A percentile compares a stretch with the other conserved stretches of the same genome.
These are phyloP conservation scores for Gentiana straminea DNA, from an alignment of 257 asterid genomes.

Conservation along the genomic window DNA sequence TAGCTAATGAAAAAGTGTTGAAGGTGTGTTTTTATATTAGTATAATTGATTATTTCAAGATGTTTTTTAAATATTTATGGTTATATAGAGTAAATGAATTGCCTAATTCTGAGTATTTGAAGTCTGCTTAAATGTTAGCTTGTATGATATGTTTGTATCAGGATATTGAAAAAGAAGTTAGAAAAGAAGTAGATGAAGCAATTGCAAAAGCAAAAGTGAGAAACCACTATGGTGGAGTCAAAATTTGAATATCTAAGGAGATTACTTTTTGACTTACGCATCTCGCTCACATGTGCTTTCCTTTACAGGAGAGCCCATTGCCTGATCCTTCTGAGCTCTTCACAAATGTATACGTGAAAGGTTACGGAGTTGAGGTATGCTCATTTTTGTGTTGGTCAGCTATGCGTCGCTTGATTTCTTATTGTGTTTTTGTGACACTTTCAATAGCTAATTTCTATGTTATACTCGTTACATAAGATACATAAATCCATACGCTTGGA, in stretches of 20 bases:
- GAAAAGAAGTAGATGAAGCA: conserved; percentile 90
- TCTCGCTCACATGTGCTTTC: conserved; percentile 1
- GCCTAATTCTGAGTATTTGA: background rate
- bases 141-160: conserved; percentile 15
- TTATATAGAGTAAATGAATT: too few relatives aligned
- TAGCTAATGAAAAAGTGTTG: conserved; percentile 80
- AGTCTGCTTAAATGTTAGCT: conserved; percentile 3
- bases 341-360: conserved; percentile 72
- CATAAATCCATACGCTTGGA: too few relatives aligned
- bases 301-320: conserved; percentile 76
- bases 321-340: conserved; percentile 97
- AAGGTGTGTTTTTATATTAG: conserved; percentile 37
- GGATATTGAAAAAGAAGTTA: conserved; percentile 82
- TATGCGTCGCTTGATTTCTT: too few relatives aligned
- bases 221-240: conserved; percentile 2
- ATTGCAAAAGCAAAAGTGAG: conserved; percentile 94
- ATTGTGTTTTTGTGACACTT: too few relatives aligned
- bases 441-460: too few relatives aligned
- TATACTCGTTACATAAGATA: too few relatives aligned
- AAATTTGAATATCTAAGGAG: background rate
- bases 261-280: background rate
- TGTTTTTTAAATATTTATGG: background rate
- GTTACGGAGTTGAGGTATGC: conserved; percentile 81
- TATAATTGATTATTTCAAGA: background rate
- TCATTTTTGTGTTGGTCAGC: too few relatives aligned